Percentiles rank a stretch among this genome's conserved stretches.
Conservation (phyloP, 208 protist genomes). For the Naegleria fowleri region DNA sequence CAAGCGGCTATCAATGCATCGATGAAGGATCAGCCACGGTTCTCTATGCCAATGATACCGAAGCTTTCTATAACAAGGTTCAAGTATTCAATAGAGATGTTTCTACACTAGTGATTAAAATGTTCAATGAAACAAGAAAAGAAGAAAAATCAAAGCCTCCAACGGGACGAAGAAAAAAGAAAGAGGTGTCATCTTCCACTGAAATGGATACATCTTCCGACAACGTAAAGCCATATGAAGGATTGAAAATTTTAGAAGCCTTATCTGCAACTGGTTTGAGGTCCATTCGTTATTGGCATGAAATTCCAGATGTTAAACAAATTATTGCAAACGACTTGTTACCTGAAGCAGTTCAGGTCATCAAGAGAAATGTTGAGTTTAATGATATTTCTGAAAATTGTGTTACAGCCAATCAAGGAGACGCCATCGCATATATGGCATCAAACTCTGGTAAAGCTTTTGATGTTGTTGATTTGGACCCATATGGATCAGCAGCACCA, state of each 20-base stretch:
- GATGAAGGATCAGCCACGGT: not conserved
- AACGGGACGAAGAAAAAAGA: constrained; percentile 54
- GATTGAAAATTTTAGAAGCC: constrained; percentile 92
- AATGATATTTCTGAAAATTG: constrained; percentile 76
- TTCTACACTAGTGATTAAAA: constrained; percentile 81
- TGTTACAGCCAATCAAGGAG: constrained; percentile 74
- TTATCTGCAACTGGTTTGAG: constrained; percentile 93
- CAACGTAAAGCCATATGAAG: constrained; percentile 28
- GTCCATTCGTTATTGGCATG: constrained; percentile 93
- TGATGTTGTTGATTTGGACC: constrained; percentile 98
- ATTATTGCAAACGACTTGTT: constrained; percentile 98
- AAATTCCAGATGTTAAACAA: constrained; percentile 82
- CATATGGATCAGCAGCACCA: constrained; percentile 93
- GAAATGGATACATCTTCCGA: not conserved
- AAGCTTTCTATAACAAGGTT: constrained; percentile 94
- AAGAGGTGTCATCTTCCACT: not conserved
- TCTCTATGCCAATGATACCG: not conserved
- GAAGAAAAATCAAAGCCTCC: constrained; percentile 53
- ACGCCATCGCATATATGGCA: constrained; percentile 67
- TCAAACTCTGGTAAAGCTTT: constrained; percentile 65
- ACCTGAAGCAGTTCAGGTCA: constrained; percentile 82
- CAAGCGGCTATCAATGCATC: not conserved
- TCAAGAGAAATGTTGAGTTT: constrained; percentile 84
- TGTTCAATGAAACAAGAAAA: constrained; percentile 58
- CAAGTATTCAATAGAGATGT: constrained; percentile 97